These are phyloP conservation scores for Phialemonium atrogriseum DNA, from an alignment of 2,329 filamentous ascomycete species.

Conservation along the genomic window DNA sequence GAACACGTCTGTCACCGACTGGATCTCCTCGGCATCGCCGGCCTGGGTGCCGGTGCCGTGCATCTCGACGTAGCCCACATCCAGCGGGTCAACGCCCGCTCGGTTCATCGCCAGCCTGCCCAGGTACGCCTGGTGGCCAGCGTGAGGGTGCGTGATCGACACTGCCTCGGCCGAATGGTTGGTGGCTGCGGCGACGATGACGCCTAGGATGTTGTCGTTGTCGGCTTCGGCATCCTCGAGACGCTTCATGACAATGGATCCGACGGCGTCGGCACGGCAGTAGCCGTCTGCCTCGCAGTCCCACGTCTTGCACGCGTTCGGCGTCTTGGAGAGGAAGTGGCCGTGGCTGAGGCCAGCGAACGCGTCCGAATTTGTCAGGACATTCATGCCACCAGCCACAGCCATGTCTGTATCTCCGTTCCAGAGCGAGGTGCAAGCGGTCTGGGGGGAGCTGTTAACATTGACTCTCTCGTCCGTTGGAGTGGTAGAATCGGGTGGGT, in stretches of 20 bases:
- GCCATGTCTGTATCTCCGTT: constrained; percentile 58
- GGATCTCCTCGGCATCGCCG: constrained; percentile 55
- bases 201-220: constrained; percentile 42
- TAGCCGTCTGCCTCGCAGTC: constrained; percentile 48
- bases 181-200: constrained; percentile 50
- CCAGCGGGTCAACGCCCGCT: constrained; percentile 47
- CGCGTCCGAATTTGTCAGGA: constrained; percentile 58
- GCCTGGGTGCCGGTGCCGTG: constrained; percentile 62
- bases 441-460: no score
- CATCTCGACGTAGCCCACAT: constrained; percentile 59
- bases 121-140: constrained; percentile 46
- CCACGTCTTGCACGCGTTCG: constrained; percentile 44
- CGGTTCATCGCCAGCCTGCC: constrained; percentile 48
- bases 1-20: constrained; percentile 38
- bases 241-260: constrained; percentile 34
- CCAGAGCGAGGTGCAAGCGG: constrained; percentile 56
- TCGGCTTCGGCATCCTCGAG: constrained; percentile 36
- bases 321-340: constrained; percentile 50
- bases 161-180: constrained; percentile 57
- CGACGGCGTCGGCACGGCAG: constrained; percentile 31
- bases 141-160: constrained; percentile 56
- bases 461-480: no score
- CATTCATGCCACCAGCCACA: constrained; percentile 56
- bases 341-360: constrained; percentile 55
- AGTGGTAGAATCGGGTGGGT: no score